Conservation (phyloP, 148 eudicot species). For the Simmondsia chinensis region DNA sequence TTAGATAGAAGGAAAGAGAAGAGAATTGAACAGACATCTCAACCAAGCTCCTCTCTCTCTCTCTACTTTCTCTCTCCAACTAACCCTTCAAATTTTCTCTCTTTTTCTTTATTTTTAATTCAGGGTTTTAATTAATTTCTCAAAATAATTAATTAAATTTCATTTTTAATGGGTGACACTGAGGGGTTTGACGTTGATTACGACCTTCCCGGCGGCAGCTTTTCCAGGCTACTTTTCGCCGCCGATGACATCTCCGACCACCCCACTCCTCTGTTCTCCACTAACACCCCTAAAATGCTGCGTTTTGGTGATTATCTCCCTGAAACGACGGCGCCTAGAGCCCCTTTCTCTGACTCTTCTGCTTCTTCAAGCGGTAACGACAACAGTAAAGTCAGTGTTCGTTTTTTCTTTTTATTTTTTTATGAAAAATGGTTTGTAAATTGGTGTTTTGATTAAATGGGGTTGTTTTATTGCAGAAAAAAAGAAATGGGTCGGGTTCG, state of each 20-base stretch:
- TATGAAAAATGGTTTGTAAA: not conserved
- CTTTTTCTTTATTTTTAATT: too few relatives aligned
- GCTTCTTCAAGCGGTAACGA: not conserved
- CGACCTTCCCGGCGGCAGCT: constrained; percentile 27
- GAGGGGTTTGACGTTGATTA: constrained; percentile 13
- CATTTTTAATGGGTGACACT: constrained; percentile 26
- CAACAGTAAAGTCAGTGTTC: constrained; percentile 1
- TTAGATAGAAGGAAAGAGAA: too few relatives aligned
- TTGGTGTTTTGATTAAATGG: not conserved
- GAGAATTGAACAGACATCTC: too few relatives aligned
- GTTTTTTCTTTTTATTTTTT: not conserved
- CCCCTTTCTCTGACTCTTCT: not conserved
- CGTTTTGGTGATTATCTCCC: constrained; percentile 28
- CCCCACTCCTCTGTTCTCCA: constrained; percentile 17
- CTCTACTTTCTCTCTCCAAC: too few relatives aligned
- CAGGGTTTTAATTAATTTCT: too few relatives aligned
- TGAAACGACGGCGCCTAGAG: not conserved
- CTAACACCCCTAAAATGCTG: constrained; percentile 28
- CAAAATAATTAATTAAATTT: too few relatives aligned
- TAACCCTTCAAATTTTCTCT: too few relatives aligned
- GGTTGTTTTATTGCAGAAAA: constrained; percentile 14
- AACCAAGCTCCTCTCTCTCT: constrained; percentile 1
- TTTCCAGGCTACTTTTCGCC: constrained; percentile 22
- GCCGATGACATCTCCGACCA: constrained; percentile 1
- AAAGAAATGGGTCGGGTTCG: constrained; percentile 18